Evolutionary conservation across 2,329 filamentous ascomycete species (phyloP).

Genomic region (Pseudogymnoascus sp.): DNA sequence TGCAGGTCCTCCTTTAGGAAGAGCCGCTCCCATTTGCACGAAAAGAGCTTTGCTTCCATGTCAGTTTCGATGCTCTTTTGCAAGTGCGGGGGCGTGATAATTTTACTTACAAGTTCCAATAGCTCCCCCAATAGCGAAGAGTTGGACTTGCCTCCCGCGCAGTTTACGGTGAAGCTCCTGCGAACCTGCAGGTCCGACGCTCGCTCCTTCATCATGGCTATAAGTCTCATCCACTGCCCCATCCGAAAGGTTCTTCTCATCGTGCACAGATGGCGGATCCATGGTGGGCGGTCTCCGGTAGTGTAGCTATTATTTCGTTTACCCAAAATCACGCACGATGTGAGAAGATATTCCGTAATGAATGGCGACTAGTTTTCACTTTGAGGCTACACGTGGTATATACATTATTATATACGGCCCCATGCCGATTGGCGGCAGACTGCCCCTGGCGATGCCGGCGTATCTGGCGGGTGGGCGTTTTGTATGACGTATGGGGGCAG

Average conservation of each 20-base stretch:
- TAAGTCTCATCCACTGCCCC: background rate
- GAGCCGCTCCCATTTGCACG: conserved; percentile 49
- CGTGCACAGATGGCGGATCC: background rate
- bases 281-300: background rate
- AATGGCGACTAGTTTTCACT: background rate
- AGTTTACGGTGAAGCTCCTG: conserved; percentile 12
- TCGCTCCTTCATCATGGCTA: background rate
- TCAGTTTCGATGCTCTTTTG: background rate
- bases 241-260: background rate
- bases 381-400: background rate
- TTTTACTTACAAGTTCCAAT: conserved; percentile 37
- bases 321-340: background rate
- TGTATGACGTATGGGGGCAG: background rate
- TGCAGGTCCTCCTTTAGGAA: conserved; percentile 49
- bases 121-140: conserved; percentile 35
- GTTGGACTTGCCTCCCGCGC: conserved; percentile 10
- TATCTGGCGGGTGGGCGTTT: background rate
- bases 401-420: background rate
- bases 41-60: conserved; percentile 38
- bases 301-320: background rate
- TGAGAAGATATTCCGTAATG: background rate
- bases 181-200: background rate
- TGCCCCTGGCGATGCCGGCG: background rate
- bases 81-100: background rate
- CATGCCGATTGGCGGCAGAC: background rate